Evolutionary conservation across 257 asterid genomes (phyloP), one percentile per base, ranked within the genome.

Genomic region (Pogostemon cablin): DNA sequence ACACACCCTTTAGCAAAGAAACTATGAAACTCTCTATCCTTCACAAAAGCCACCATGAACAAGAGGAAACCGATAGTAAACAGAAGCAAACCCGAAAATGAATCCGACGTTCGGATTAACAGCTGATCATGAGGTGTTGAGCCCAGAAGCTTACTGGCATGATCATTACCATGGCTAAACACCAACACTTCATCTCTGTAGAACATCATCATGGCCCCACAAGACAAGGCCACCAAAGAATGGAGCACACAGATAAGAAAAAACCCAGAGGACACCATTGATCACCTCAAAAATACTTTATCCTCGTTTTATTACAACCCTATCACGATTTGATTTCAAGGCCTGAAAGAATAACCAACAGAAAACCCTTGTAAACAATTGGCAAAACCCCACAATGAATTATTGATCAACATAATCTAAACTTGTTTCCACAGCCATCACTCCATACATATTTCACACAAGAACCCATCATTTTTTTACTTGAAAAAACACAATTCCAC

Each of bases 31-130:
- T 92, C 97, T 80, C 72, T 88, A 10, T 92, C 98, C 72, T 80
- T 90, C 40, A 92, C 96, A 83, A 90, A 92, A 38, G 97, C 98
- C 74, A 90, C 96, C 97, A 92, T 92, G 82, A 92, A 84, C 89
- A 92, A 73, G 67, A 92, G 80, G 69, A 88, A 83, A 34, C 97
- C 98, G 72, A 92, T 80, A 32, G 86, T 87, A 67, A 88, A 87
- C 72, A 92, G 44, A 57, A 92, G 90, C 82, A 90, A 77, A 32
- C 98, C 98, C 38, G 98, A 92, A 64, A 92, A 90, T 34, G 97
- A 92, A 72, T 92, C 98, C 0, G 98, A 92, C 0, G 96, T 92
- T 3, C 82, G 88, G 72, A 92, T 90, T 68, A 92, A 82, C 47
- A 92, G 81, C 85, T 92, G 96, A 76, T 92, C 98, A 75, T 90